These are phyloP conservation scores for Cerioporus squamosus DNA, from an alignment of 1,284 basidiomycete genomes.

Conservation along the genomic window DNA sequence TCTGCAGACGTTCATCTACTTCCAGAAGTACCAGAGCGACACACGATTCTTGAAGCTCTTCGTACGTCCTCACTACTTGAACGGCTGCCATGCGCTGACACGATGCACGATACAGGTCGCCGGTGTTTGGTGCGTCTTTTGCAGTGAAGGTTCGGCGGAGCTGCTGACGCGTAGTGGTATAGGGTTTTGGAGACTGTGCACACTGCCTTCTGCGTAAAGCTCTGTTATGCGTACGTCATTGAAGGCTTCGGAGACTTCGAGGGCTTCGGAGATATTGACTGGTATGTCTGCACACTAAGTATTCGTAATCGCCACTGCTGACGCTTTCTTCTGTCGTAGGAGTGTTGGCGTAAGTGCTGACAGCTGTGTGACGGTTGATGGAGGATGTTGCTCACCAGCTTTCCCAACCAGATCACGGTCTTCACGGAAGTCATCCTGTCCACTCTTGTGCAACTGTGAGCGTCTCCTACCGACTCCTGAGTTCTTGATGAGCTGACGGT, in stretches of 20 bases:
- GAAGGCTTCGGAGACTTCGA: constrained; percentile 10
- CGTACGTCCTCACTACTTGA: constrained; percentile 3
- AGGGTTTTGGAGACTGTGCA: constrained; percentile 25
- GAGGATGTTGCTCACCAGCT: not conserved
- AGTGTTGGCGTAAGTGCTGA: constrained; percentile 13
- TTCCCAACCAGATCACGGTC: constrained; percentile 11
- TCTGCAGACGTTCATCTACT: constrained; percentile 27
- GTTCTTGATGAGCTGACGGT: not conserved
- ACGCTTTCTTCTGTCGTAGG: not conserved
- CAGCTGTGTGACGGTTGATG: not conserved
- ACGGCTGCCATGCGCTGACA: not conserved
- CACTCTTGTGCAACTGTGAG: constrained; percentile 19
- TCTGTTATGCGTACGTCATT: constrained; percentile 21
- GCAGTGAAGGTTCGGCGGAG: not conserved
- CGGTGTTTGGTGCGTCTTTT: constrained; percentile 14
- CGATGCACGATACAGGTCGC: constrained; percentile 11
- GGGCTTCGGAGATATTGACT: constrained; percentile 15
- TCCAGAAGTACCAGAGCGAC: constrained; percentile 24
- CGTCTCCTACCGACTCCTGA: not conserved
- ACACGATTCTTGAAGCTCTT: constrained; percentile 10
- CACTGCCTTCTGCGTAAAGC: constrained; percentile 23
- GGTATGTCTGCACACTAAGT: constrained; percentile 6
- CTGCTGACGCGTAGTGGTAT: not conserved
- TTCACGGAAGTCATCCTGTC: constrained; percentile 14
- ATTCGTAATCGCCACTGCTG: not conserved